Conservation (phyloP, 1,284 basidiomycete species). For the Puccinia novopanici region DNA sequence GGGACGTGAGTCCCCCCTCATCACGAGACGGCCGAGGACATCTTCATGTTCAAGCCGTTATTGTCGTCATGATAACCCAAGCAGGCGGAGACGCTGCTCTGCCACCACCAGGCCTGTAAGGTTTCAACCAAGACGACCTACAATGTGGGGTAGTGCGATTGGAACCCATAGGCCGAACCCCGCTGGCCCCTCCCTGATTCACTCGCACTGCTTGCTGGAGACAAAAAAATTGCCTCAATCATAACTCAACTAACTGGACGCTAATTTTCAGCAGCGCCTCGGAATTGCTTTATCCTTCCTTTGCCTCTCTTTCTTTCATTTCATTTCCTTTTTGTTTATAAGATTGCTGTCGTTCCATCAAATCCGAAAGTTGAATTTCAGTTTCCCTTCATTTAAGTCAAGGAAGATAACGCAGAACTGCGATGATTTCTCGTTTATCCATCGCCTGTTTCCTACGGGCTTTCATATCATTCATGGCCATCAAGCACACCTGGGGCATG, state of each 20-base stretch:
- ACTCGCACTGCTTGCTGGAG: background rate
- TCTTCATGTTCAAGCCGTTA: too few relatives aligned
- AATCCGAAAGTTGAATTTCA: background rate
- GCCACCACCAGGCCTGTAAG: background rate
- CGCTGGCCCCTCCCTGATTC: background rate
- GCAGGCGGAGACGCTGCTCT: background rate
- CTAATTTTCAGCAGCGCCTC: background rate
- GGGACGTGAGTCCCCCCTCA: too few relatives aligned
- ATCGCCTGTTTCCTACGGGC: slow-evolving; percentile 3
- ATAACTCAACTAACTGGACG: background rate
- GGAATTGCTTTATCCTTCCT: background rate
- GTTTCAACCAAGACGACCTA: background rate
- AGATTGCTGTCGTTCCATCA: too few relatives aligned
- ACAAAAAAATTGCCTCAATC: background rate
- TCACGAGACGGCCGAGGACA: too few relatives aligned
- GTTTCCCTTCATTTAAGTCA: background rate
- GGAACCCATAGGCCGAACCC: too few relatives aligned
- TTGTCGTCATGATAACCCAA: background rate
- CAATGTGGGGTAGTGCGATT: too few relatives aligned
- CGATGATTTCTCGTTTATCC: background rate
- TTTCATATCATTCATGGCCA: background rate
- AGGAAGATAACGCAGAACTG: background rate
- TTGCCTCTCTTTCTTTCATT: background rate
- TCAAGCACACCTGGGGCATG: background rate
- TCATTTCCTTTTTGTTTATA: background rate